These are phyloP conservation scores for Immersiporthe knoxdaviesiana DNA, from an alignment of 2,329 filamentous ascomycete genomes.

Conservation along the genomic window DNA sequence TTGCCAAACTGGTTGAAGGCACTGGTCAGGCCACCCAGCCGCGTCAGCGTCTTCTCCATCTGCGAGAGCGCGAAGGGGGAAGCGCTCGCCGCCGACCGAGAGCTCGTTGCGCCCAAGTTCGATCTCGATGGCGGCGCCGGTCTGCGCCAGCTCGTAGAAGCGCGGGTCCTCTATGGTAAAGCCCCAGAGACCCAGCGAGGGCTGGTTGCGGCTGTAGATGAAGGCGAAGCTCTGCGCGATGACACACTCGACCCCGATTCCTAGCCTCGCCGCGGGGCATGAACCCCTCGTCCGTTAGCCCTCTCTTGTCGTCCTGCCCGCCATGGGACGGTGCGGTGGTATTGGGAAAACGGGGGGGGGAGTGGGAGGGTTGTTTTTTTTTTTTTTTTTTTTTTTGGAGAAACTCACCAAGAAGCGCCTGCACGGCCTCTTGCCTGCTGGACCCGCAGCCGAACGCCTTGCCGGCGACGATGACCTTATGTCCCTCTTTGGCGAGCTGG, in stretches of 20 bases:
- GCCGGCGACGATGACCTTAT: constrained; percentile 48
- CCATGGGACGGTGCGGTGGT: constrained; percentile 44
- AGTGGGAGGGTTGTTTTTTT: too few relatives aligned
- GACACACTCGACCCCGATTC: too few relatives aligned
- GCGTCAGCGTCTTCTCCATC: constrained; percentile 45
- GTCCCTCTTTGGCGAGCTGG: neutral
- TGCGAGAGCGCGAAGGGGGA: constrained; percentile 42
- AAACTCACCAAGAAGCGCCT: constrained; percentile 41
- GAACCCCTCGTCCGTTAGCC: too few relatives aligned
- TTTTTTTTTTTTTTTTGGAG: too few relatives aligned
- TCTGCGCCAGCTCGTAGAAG: too few relatives aligned
- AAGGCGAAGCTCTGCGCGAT: too few relatives aligned
- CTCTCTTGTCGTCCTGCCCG: constrained; percentile 39
- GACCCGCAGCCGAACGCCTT: constrained; percentile 51
- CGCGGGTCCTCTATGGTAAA: too few relatives aligned
- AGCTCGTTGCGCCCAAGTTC: constrained; percentile 36
- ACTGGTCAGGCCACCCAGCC: constrained; percentile 43
- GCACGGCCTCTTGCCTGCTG: constrained; percentile 48
- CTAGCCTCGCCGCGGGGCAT: too few relatives aligned
- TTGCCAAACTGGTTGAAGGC: constrained; percentile 46
- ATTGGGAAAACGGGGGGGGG: constrained; percentile 38
- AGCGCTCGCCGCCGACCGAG: constrained; percentile 33
- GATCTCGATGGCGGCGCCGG: constrained; percentile 39
- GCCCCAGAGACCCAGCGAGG: too few relatives aligned
- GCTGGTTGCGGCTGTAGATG: too few relatives aligned